Percentiles rank a stretch among this genome's conserved stretches.
Evolutionary conservation across 2,329 filamentous ascomycete genomes (phyloP).

Genomic region (Aspergillus tanneri): DNA sequence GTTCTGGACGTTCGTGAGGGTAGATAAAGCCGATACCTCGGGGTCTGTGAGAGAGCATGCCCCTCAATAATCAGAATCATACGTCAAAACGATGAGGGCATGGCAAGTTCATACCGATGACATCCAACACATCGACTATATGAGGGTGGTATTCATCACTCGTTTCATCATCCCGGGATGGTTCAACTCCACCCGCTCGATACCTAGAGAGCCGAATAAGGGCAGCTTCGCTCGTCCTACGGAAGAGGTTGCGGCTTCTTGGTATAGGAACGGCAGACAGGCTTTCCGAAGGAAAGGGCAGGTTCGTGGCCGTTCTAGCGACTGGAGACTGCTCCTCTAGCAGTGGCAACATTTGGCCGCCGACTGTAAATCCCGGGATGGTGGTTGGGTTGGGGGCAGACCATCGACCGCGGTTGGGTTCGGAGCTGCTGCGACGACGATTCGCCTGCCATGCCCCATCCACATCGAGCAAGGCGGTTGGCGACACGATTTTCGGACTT

Average conservation of each 20-base stretch:
- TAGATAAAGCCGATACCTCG: constrained; percentile 77
- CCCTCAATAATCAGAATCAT: background rate
- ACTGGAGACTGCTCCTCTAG: constrained; percentile 33
- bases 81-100: background rate
- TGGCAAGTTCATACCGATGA: constrained; percentile 57
- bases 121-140: constrained; percentile 67
- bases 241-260: constrained; percentile 25
- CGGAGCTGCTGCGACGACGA: constrained; percentile 44
- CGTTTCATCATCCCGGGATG: constrained; percentile 19
- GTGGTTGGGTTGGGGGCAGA: constrained; percentile 26
- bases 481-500: constrained; percentile 6
- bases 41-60: constrained; percentile 57
- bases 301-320: constrained; percentile 6
- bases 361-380: constrained; percentile 22
- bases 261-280: constrained; percentile 17
- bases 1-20: constrained; percentile 85
- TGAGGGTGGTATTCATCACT: constrained; percentile 63
- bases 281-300: constrained; percentile 13
- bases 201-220: constrained; percentile 34
- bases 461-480: constrained; percentile 13
- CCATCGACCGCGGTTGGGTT: constrained; percentile 38
- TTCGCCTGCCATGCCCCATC: constrained; percentile 29
- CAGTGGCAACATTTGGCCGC: constrained; percentile 32
- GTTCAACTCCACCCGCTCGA: constrained; percentile 33
- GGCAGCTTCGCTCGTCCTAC: constrained; percentile 35